Conservation (phyloP, 768 basidiomycete genomes). For the Lepiota venenata region DNA sequence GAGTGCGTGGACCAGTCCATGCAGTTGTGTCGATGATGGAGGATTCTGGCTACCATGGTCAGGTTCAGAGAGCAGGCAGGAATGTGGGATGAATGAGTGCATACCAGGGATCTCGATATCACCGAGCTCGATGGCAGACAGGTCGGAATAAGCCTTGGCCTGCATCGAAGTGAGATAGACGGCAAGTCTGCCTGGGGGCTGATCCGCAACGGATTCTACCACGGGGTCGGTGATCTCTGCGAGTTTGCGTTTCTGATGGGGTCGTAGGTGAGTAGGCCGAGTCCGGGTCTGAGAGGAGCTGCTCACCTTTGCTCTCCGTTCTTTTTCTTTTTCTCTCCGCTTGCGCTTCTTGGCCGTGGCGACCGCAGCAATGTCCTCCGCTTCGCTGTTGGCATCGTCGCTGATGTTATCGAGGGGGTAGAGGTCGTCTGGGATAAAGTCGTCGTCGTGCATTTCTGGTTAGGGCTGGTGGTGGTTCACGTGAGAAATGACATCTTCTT, state of each 20-base stretch:
- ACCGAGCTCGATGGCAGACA: slow-evolving; percentile 75
- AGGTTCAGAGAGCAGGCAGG: background rate
- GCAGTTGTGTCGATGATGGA: slow-evolving; percentile 72
- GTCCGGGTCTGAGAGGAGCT: slow-evolving; percentile 7
- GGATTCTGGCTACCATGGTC: slow-evolving; percentile 48
- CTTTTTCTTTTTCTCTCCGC: slow-evolving; percentile 69
- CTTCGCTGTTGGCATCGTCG: slow-evolving; percentile 19
- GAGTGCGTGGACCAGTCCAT: slow-evolving; percentile 70
- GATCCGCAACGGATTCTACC: slow-evolving; percentile 50
- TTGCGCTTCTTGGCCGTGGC: slow-evolving; percentile 61
- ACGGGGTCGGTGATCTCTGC: slow-evolving; percentile 35
- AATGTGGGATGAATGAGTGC: slow-evolving; percentile 26
- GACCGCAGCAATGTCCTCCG: slow-evolving; percentile 17
- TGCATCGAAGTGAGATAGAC: slow-evolving; percentile 67
- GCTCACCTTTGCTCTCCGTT: slow-evolving; percentile 63
- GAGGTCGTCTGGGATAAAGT: slow-evolving; percentile 50
- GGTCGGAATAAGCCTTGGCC: slow-evolving; percentile 61
- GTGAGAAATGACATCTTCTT: slow-evolving; percentile 4
- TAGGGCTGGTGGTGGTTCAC: slow-evolving; percentile 20
- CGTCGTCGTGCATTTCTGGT: slow-evolving; percentile 86
- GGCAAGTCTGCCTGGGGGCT: slow-evolving; percentile 53
- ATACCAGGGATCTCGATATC: slow-evolving; percentile 78
- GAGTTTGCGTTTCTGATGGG: slow-evolving; percentile 60
- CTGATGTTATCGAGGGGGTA: slow-evolving; percentile 31
- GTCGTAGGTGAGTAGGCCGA: background rate